phyloP scores from a whole-genome alignment of 352 stramenopile genomes.

The Phytophthora tentaculata region DNA sequence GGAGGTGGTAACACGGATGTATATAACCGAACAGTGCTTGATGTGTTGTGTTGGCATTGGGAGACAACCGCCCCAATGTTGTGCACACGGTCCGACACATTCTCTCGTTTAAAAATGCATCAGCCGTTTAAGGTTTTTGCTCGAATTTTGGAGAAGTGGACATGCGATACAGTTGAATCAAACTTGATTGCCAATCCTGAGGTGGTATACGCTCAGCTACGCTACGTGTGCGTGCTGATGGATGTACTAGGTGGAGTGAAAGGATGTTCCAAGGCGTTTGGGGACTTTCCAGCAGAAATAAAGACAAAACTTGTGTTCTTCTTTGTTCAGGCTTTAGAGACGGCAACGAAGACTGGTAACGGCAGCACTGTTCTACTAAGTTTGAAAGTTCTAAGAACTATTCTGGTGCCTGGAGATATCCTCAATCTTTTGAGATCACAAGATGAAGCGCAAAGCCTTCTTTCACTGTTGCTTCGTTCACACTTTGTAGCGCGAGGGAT shows the following conservation, averaged over 20 bases:
- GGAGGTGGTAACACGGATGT: neutral
- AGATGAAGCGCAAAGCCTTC: slow-evolving; percentile 33
- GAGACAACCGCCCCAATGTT: slow-evolving; percentile 48
- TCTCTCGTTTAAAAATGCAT: slow-evolving; percentile 34
- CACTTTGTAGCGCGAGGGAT: too few species aligned
- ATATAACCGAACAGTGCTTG: slow-evolving; percentile 11
- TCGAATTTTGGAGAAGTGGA: slow-evolving; percentile 17
- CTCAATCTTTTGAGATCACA: slow-evolving; percentile 23
- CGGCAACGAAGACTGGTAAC: slow-evolving; percentile 18
- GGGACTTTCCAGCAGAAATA: slow-evolving; percentile 14
- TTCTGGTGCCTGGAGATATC: slow-evolving; percentile 22
- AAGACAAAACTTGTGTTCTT: slow-evolving; percentile 31
- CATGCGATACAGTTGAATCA: neutral
- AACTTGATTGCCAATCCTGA: slow-evolving; percentile 14
- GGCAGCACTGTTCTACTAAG: slow-evolving; percentile 20
- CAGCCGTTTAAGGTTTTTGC: slow-evolving; percentile 14
- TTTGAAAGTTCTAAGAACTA: slow-evolving; percentile 26
- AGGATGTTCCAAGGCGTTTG: slow-evolving; percentile 26
- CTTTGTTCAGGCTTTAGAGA: slow-evolving; percentile 23
- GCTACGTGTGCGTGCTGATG: slow-evolving; percentile 48
- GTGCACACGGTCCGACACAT: slow-evolving; percentile 50
- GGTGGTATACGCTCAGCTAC: slow-evolving; percentile 41
- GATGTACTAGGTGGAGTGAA: slow-evolving; percentile 28
- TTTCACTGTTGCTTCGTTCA: slow-evolving; percentile 37
- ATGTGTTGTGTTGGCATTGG: slow-evolving; percentile 76